Evolutionary conservation across 352 stramenopile genomes (phyloP), one percentile per base, ranked within the genome.

Genomic region (Phytophthora europaea): DNA sequence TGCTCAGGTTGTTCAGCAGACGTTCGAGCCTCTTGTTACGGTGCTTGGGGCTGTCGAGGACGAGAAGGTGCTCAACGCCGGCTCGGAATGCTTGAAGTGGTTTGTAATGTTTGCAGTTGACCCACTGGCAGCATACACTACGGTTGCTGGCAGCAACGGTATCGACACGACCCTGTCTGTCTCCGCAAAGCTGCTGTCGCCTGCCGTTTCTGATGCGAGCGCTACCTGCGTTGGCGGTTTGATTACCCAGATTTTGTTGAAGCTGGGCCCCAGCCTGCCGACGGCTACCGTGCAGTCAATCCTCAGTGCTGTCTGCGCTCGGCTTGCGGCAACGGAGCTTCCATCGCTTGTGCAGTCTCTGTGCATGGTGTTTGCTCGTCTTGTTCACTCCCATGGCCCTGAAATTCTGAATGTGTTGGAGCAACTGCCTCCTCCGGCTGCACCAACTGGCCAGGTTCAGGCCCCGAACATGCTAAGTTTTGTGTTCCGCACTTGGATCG

Each of bases 11-110:
- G 78, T 96, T 22, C 84, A 93, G 63, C 77, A 84, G 15, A 78
- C 92, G 33, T 90, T 96, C 59, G 87, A 94, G 67, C 89, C 87
- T 28, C 68, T 96, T 31, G 70, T 96, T 28, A 71, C 72, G 45
- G 75, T 96, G 2, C 73, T 96, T 10, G 57, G 81, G 9, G 69
- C 70, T 20, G 76, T 92, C 2, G 87, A 96, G 34, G 88, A 96
- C 51, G 87, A 94, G 15, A 93, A 91, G 62, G 83, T 94, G 28
- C 77, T 96, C 3, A 92, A 90, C 67, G 74, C 79, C 10, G 87
- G 89, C 13, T 86, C 87, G 1, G 87, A 96, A 62, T 94, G 87
- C 70, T 82, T 96, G 33, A 96, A 96, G 72, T 94, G 86, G 86
- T 67, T 94, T 26, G 85, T 96, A 6, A 93, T 94, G 85, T 91